phyloP scores from a whole-genome alignment of 2,329 filamentous ascomycete species.

The Zarea fungicola region DNA sequence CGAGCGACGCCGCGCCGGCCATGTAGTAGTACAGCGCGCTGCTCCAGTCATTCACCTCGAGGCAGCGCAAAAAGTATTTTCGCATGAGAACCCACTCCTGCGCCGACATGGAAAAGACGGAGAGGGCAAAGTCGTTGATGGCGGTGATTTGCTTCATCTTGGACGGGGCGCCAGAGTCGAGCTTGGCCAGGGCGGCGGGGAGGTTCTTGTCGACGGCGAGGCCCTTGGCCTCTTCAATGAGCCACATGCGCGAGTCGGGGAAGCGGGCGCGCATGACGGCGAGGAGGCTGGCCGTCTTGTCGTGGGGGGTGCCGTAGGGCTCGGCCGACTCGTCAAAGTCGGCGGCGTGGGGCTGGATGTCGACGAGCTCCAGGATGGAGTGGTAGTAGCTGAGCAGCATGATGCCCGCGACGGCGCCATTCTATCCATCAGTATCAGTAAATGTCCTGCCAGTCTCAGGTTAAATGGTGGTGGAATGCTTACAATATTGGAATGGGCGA shows the following conservation, averaged over 20 bases:
- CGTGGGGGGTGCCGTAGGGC: conserved; percentile 65
- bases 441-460: not conserved
- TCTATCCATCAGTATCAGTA: conserved; percentile 34
- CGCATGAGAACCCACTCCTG: conserved; percentile 73
- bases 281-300: conserved; percentile 63
- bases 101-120: conserved; percentile 70
- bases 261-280: conserved; percentile 70
- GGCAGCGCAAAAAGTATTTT: conserved; percentile 66
- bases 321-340: conserved; percentile 52
- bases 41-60: conserved; percentile 85
- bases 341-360: conserved; percentile 66
- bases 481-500: conserved; percentile 70
- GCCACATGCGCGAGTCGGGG: conserved; percentile 79
- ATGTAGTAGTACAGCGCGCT: conserved; percentile 88
- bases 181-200: conserved; percentile 59
- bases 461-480: not conserved
- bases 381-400: conserved; percentile 85
- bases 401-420: conserved; percentile 84
- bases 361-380: conserved; percentile 75
- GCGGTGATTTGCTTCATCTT: conserved; percentile 86
- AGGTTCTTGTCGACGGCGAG: conserved; percentile 62
- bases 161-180: conserved; percentile 55
- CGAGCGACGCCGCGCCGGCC: conserved; percentile 70
- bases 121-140: conserved; percentile 78
- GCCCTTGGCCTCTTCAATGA: conserved; percentile 80